Conservation (phyloP, 305 asterid species). For the Plantago coronopus region DNA sequence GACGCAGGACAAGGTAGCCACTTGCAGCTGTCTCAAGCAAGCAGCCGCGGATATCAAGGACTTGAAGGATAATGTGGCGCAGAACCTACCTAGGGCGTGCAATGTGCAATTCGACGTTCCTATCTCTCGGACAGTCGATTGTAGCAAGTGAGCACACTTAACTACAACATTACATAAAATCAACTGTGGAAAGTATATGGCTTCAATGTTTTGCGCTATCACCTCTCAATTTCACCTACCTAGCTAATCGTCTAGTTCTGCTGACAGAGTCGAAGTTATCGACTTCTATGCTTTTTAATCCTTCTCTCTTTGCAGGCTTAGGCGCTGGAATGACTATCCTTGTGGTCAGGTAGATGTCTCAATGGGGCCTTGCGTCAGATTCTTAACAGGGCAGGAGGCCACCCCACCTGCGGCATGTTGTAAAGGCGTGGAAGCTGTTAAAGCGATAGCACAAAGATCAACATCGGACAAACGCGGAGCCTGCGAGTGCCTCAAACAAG, state of each 20-base stretch:
- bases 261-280: background rate
- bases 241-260: too few species aligned
- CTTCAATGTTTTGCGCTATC: too few species aligned
- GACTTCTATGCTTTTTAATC: background rate
- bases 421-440: background rate
- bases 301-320: background rate
- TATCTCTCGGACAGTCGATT: constrained; percentile 30
- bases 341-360: background rate
- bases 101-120: constrained; percentile 27
- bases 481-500: background rate
- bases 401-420: background rate
- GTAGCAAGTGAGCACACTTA: constrained; percentile 24
- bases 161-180: too few species aligned
- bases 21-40: constrained; percentile 30
- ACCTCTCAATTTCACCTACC: too few species aligned
- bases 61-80: constrained; percentile 28
- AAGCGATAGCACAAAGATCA: background rate
- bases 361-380: background rate
- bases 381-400: background rate
- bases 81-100: constrained; percentile 24
- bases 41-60: constrained; percentile 22
- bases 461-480: background rate
- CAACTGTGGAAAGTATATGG: too few species aligned
- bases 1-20: constrained; percentile 23
- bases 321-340: background rate